Evolutionary conservation across 768 basidiomycete species (phyloP), one percentile per base, ranked within the genome.

Genomic region (Phlebiopsis gigantea): DNA sequence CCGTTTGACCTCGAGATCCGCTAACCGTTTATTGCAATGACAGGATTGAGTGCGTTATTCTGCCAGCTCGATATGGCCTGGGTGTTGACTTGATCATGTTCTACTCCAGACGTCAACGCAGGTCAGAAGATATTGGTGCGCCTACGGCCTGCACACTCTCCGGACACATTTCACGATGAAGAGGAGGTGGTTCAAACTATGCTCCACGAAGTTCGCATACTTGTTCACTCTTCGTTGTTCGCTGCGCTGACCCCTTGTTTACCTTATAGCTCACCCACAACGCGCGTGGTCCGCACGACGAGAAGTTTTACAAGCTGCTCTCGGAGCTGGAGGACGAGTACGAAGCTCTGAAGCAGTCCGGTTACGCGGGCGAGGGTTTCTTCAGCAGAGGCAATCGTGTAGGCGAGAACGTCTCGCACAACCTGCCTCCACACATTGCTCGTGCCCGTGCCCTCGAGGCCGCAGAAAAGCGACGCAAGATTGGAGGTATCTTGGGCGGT

Each of bases 351-450:
- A 83, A 85, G 62, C 77, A 83, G 19, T 84, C 83, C 14, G 95
- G 94, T 0, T 98, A 94, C 69, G 76, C 86, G 5, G 93, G 95
- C 14, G 94, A 97, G 70, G 95, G 94, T 2, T 98, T 97, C 79
- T 84, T 84, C 68, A 77, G 86, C 24, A 73, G 77, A n/a, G 95
- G 95, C 1, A 75, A 75, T 12, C 73, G 85, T 24, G 67, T 98
- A 0, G 91, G 93, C n/a, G 63, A 64, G 5, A 79, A 82, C 29
- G 71, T 85, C 19, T 84, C 85, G 1, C 90, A 88, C 62, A 75
- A 90, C 66, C 65, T 88, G 0, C 82, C 90, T 1, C 79, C 78
- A 12, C 79, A 87, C 64, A 57, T 86, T 25, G 90, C 85, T 6
- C 79, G 82, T 15, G 65, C 72, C 44, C 87, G 83, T 57, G 92